Evolutionary conservation across 2,329 filamentous ascomycete species (phyloP).

Genomic region (Zalaria sp.): DNA sequence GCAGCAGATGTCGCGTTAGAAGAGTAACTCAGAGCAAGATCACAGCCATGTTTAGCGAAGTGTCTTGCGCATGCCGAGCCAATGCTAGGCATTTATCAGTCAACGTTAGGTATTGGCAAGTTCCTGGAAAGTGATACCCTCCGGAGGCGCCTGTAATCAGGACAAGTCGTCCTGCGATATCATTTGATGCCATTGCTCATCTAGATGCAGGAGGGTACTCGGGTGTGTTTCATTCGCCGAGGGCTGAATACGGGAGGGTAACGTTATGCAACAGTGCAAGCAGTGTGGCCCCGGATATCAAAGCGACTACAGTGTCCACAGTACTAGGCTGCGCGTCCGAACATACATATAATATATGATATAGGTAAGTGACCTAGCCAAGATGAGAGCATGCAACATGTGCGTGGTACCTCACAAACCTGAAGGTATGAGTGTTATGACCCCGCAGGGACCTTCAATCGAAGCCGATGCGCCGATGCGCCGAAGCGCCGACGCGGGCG

Average conservation of each 20-base stretch:
- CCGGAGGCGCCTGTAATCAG: slow-evolving; percentile 47
- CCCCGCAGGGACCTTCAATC: too few species aligned
- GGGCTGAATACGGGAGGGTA: neutral
- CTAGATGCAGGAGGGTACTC: neutral
- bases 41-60: slow-evolving; percentile 35
- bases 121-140: slow-evolving; percentile 27
- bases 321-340: too few species aligned
- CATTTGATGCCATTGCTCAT: slow-evolving; percentile 13
- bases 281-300: too few species aligned
- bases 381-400: too few species aligned
- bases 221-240: neutral
- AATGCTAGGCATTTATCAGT: slow-evolving; percentile 27
- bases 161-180: slow-evolving; percentile 37
- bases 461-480: too few species aligned
- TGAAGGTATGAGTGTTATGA: too few species aligned
- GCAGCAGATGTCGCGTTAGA: slow-evolving; percentile 33
- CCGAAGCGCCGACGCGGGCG: too few species aligned
- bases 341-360: too few species aligned
- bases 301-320: too few species aligned
- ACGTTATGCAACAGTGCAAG: too few species aligned
- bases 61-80: slow-evolving; percentile 42
- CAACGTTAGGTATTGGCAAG: neutral
- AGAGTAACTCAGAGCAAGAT: slow-evolving; percentile 46
- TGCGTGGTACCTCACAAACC: too few species aligned
- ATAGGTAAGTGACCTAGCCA: too few species aligned